A percentile compares a stretch with the other conserved stretches of the same genome.
Conservation (phyloP, 768 basidiomycete species). For the Amanita rubescens region DNA sequence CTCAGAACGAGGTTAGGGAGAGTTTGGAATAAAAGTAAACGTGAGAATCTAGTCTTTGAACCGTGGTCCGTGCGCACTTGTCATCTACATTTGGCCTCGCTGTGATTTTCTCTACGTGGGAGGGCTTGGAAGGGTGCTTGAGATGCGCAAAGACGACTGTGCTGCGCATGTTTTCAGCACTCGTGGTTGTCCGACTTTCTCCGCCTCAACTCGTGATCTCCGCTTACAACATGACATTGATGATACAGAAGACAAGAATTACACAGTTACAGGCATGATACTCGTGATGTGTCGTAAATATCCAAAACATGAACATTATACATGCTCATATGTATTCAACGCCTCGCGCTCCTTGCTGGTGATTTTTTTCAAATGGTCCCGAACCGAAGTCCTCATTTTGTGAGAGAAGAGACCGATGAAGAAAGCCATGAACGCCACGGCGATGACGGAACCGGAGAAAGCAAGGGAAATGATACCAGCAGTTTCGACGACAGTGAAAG, state of each 20-base stretch:
- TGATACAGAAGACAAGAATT: no score
- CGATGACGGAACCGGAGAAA: slow-evolving; percentile 1
- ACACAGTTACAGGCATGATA: no score
- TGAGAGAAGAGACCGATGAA: background rate
- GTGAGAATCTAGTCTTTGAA: slow-evolving; percentile 17
- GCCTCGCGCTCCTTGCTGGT: no score
- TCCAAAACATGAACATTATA: no score
- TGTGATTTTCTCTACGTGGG: no score
- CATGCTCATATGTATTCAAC: no score
- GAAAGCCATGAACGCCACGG: background rate
- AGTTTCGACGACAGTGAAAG: background rate
- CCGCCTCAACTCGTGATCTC: slow-evolving; percentile 7
- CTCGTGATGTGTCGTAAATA: no score
- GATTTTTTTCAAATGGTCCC: no score
- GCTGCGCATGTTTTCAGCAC: background rate
- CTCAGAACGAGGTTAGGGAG: slow-evolving; percentile 15
- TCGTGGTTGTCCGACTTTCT: background rate
- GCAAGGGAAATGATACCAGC: background rate
- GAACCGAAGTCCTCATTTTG: background rate
- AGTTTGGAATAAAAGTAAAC: slow-evolving; percentile 9
- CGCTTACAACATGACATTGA: no score
- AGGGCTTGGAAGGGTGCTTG: background rate
- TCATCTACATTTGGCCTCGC: background rate
- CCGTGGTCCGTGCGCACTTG: slow-evolving; percentile 8
- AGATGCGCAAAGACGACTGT: background rate